phyloP scores from a whole-genome alignment of 768 basidiomycete genomes.

The Trametopsis cervina region DNA sequence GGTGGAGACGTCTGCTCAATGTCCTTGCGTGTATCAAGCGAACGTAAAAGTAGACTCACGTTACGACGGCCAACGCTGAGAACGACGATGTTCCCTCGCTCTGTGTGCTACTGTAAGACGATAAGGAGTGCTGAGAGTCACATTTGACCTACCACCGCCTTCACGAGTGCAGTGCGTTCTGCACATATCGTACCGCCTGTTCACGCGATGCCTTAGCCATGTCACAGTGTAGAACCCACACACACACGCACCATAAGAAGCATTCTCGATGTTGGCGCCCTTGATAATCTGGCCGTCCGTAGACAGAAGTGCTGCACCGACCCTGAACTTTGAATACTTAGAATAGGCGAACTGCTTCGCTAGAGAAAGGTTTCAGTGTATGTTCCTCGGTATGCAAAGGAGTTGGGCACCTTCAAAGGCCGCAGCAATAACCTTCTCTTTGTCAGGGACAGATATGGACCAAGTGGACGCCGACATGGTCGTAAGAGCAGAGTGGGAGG shows the following conservation, averaged over 20 bases:
- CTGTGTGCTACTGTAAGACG: constrained; percentile 29
- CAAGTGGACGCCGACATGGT: constrained; percentile 17
- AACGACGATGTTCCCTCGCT: constrained; percentile 74
- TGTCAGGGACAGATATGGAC: constrained; percentile 34
- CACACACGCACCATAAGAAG: constrained; percentile 76
- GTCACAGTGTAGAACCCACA: too few species aligned
- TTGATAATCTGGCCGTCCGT: constrained; percentile 65
- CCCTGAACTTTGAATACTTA: constrained; percentile 88
- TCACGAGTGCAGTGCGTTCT: constrained; percentile 91
- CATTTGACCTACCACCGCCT: constrained; percentile 78
- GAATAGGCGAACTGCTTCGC: constrained; percentile 69
- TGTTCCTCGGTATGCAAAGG: neutral
- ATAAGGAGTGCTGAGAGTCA: neutral
- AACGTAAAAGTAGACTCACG: constrained; percentile 40
- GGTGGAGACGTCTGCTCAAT: neutral
- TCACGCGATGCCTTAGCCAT: too few species aligned
- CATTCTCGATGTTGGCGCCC: constrained; percentile 93
- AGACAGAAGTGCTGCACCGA: constrained; percentile 81
- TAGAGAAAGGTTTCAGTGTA: constrained; percentile 21
- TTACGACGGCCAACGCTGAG: constrained; percentile 70
- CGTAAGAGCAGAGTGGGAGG: neutral
- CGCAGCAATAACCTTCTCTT: constrained; percentile 43
- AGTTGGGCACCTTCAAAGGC: constrained; percentile 67
- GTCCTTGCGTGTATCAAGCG: neutral
- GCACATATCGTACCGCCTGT: constrained; percentile 89